These are phyloP conservation scores for Didymella keratinophila DNA, from an alignment of 2,329 filamentous ascomycete species.

Conservation along the genomic window DNA sequence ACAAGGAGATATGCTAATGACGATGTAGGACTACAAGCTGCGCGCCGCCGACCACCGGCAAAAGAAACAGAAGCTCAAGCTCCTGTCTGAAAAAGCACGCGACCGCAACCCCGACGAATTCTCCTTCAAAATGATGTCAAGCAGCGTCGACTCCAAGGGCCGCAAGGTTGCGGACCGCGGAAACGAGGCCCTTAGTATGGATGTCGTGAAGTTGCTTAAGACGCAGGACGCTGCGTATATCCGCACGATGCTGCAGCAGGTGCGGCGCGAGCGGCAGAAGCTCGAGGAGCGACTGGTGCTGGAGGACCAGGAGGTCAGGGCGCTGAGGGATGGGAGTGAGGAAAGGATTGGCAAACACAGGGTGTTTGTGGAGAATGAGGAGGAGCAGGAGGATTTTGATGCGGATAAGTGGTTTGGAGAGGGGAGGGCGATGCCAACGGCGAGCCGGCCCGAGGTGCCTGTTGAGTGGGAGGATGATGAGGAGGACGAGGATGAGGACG, in stretches of 20 bases:
- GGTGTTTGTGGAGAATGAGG: constrained; percentile 53
- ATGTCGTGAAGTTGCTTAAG: constrained; percentile 70
- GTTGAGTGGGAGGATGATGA: constrained; percentile 38
- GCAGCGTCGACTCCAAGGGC: constrained; percentile 56
- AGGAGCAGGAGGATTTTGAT: constrained; percentile 53
- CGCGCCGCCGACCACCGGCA: constrained; percentile 69
- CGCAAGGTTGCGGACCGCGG: constrained; percentile 55
- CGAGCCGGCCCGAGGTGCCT: constrained; percentile 31
- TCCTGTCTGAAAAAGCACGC: constrained; percentile 65
- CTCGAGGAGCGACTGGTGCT: constrained; percentile 52
- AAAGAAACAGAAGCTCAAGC: constrained; percentile 67
- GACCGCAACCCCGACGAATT: constrained; percentile 73
- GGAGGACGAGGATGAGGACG: constrained; percentile 33
- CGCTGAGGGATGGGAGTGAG: constrained; percentile 44
- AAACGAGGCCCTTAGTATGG: constrained; percentile 58
- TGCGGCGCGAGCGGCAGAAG: constrained; percentile 62
- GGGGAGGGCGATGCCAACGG: constrained; percentile 35
- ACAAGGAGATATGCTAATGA: constrained; percentile 1
- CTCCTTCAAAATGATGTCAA: constrained; percentile 68
- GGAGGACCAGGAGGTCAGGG: constrained; percentile 52
- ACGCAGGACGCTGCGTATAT: constrained; percentile 71
- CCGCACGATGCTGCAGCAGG: constrained; percentile 64
- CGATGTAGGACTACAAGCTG: constrained; percentile 67
- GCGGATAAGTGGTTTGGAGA: constrained; percentile 52
- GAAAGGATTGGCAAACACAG: constrained; percentile 42